phyloP scores from a whole-genome alignment of 345 rosid species.

The Eutrema heterophyllum region DNA sequence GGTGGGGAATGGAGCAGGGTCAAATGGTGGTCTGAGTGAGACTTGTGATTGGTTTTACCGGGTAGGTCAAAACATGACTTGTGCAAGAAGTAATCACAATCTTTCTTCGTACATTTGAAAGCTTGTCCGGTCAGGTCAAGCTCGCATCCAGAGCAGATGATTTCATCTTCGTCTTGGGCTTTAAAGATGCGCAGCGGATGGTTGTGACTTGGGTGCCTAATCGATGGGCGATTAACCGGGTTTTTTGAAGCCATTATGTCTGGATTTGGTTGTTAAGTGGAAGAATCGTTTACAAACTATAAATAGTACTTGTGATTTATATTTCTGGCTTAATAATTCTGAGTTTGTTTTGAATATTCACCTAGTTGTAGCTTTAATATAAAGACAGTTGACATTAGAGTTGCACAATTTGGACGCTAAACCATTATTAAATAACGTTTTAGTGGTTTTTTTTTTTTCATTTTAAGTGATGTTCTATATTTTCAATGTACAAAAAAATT shows the following conservation, averaged over 20 bases:
- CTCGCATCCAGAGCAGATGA: conserved; percentile 21
- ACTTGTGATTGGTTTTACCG: not conserved
- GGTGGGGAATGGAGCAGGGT: conserved; percentile 10
- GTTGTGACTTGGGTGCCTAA: conserved; percentile 17
- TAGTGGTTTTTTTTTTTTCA: not conserved
- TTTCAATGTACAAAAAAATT: not conserved
- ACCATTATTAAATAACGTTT: not conserved
- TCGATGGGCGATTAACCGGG: not conserved
- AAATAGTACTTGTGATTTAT: conserved; percentile 3
- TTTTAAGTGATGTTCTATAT: not conserved
- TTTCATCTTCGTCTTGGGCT: not conserved
- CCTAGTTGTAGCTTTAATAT: not conserved
- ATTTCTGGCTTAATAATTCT: not conserved
- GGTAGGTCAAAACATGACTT: conserved; percentile 26
- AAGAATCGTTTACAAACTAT: not conserved
- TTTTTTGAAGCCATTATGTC: not conserved
- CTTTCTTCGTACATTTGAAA: conserved; percentile 16
- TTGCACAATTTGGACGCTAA: not conserved
- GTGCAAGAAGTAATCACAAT: conserved; percentile 23
- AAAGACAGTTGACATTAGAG: not conserved
- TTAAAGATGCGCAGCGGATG: conserved; percentile 11
- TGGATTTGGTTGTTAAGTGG: not conserved
- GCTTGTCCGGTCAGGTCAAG: conserved; percentile 7
- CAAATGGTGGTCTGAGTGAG: conserved; percentile 16
- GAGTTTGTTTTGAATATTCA: not conserved